Base-by-base conservation (phyloP, 2,329 filamentous ascomycete genomes). In the Microdochium trichocladiopsis region DNA sequence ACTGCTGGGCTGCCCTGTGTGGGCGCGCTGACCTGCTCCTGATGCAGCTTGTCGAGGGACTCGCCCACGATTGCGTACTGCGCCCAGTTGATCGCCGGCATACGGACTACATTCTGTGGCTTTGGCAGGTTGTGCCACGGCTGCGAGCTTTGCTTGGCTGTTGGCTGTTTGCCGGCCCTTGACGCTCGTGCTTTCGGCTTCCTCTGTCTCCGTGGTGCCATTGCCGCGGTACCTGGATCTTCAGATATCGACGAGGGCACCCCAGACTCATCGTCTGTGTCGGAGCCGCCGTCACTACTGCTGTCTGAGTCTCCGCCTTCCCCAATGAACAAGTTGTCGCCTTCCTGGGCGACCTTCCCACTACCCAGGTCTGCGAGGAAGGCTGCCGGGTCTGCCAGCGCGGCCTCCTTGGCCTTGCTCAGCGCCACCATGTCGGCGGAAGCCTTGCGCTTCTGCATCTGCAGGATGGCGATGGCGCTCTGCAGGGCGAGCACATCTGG, bases 21-120 rank as follows among this genome's bases (percentile, higher is more conserved):
- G 1, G 90, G 91, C 51, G 81, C 79, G 49, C 74, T 71, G 50
- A 84, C 72, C 70, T 96, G 91, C 63, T 95, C 88, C 50, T 83
- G 80, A 66, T 96, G 92, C 57, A 96, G 75, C 65, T 84, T 88
- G 68, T 96, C 90, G 33, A 96, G 76, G 1, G 89, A 83, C 54
- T 89, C 86, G 49, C 90, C 92, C 2, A 94, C 84, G n/a, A 96
- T 78, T 60, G 90, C 89, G 68, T 97, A 97, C 65, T 96, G 92
- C 12, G 85, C 83, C 93, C 93, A 97, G 72, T 96, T 96, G 63
- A 97, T 86, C 9, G 90, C 87, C 9, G 93, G 93, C 71, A 86
- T 90, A 41, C 92, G 84, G 24, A 95, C 86, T 1, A 97, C 75
- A 59, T 88, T 88, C 67, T 96, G 93, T 6, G 88, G 83, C 14